A percentile compares a stretch with the other conserved stretches of the same genome.
phyloP scores from a whole-genome alignment of 768 basidiomycete genomes.

The Tylopilus vinaceipallidus region DNA sequence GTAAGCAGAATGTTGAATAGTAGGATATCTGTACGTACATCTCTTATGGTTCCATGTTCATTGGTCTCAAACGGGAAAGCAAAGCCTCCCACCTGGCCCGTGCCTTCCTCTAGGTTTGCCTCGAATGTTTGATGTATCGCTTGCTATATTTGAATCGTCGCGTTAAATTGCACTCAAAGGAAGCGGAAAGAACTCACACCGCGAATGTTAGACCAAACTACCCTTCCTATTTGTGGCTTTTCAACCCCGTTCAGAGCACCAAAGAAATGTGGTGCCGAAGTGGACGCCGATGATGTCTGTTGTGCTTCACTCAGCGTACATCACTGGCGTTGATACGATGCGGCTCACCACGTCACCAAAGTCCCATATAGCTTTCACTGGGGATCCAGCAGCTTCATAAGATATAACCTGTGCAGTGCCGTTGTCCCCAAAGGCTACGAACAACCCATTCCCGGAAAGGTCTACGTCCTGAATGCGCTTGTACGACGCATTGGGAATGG shows the following conservation, averaged over 20 bases:
- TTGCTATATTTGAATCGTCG: slow-evolving; percentile 38
- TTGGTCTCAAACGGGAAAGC: slow-evolving; percentile 64
- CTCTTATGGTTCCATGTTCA: slow-evolving; percentile 63
- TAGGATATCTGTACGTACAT: slow-evolving; percentile 42
- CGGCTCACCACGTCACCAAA: slow-evolving; percentile 52
- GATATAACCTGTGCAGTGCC: slow-evolving; percentile 57
- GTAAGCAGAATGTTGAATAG: not conserved
- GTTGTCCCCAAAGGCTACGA: slow-evolving; percentile 57
- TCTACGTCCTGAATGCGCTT: slow-evolving; percentile 60
- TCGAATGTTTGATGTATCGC: slow-evolving; percentile 53
- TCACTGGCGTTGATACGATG: not conserved
- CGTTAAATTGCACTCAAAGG: not conserved
- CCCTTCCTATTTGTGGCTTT: slow-evolving; percentile 53
- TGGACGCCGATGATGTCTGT: slow-evolving; percentile 41
- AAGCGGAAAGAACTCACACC: slow-evolving; percentile 41
- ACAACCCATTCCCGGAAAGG: slow-evolving; percentile 50
- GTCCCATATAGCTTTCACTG: slow-evolving; percentile 46
- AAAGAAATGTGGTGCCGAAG: slow-evolving; percentile 52
- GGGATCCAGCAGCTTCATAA: slow-evolving; percentile 39
- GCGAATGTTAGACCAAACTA: slow-evolving; percentile 62
- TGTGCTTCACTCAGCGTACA: not conserved
- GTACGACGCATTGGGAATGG: slow-evolving; percentile 46
- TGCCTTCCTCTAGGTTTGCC: slow-evolving; percentile 44
- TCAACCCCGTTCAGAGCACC: slow-evolving; percentile 54
- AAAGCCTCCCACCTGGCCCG: slow-evolving; percentile 49